phyloP scores from a whole-genome alignment of 352 stramenopile species.

The Blastocystis sp. region DNA sequence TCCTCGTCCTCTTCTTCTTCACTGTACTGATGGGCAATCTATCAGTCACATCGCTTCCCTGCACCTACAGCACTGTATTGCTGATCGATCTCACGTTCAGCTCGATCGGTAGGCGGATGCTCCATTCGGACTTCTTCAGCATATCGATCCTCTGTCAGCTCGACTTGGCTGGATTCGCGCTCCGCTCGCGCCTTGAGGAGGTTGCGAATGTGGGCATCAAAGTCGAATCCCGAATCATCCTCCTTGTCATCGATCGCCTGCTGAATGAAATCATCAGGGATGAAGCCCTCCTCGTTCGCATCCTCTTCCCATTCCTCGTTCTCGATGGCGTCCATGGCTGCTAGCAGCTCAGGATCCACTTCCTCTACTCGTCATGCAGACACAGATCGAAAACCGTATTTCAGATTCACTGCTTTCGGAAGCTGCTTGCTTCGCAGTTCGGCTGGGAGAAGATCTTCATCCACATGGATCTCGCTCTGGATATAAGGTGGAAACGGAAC shows the following conservation, averaged over 20 bases:
- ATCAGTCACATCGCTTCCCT: background rate
- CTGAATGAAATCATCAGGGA: slow-evolving; percentile 35
- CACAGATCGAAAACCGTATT: background rate
- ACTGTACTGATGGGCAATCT: slow-evolving; percentile 25
- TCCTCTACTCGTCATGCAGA: background rate
- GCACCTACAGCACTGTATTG: background rate
- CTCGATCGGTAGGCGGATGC: background rate
- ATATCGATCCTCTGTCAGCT: slow-evolving; percentile 36
- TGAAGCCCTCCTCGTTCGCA: background rate
- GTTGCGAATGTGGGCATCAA: slow-evolving; percentile 52
- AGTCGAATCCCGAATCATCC: background rate
- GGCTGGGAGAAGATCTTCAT: background rate
- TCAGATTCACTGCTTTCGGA: slow-evolving; percentile 47
- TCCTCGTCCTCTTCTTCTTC: slow-evolving; percentile 22
- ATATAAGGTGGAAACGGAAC: background rate
- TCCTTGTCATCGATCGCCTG: slow-evolving; percentile 46
- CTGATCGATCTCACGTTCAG: slow-evolving; percentile 16
- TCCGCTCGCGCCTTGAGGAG: slow-evolving; percentile 16
- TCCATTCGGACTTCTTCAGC: slow-evolving; percentile 40
- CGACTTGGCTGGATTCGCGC: background rate
- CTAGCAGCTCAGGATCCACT: slow-evolving; percentile 31
- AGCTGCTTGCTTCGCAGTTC: slow-evolving; percentile 10
- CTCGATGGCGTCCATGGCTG: slow-evolving; percentile 30
- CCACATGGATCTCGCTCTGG: background rate
- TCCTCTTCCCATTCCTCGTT: slow-evolving; percentile 13